A percentile compares a stretch with the other conserved stretches of the same genome.
phyloP scores from a whole-genome alignment of 495 filamentous ascomycete genomes.

The Penicillium pulvis region DNA sequence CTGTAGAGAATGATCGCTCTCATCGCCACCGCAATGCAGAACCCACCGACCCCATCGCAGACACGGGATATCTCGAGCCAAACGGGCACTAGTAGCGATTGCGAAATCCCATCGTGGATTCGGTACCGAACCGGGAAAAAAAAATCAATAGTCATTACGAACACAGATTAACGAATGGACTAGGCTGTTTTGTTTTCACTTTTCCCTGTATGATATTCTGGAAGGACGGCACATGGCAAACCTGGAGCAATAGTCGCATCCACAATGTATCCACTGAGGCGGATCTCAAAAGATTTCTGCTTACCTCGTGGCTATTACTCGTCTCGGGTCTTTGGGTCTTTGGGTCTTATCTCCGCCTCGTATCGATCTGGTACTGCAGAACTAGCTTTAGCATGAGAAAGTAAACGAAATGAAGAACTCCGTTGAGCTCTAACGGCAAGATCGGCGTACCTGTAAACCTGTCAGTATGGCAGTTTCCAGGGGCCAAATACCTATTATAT shows the following conservation, averaged over 20 bases:
- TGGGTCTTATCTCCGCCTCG: conserved; percentile 15
- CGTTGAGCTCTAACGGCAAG: background rate
- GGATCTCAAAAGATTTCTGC: conserved; percentile 24
- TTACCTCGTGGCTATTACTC: conserved; percentile 16
- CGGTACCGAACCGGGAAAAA: background rate
- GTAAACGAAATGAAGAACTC: background rate
- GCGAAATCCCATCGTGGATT: conserved; percentile 4
- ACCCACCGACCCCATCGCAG: conserved; percentile 5
- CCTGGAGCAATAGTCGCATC: conserved; percentile 26
- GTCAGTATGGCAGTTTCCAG: no score
- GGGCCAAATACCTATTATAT: no score
- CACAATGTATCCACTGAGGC: conserved; percentile 21
- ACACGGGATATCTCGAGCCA: conserved; percentile 10
- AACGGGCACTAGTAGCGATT: conserved; percentile 9
- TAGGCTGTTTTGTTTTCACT: background rate
- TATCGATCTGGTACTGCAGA: conserved; percentile 10
- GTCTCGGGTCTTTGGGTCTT: conserved; percentile 16
- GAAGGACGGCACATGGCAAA: conserved; percentile 15
- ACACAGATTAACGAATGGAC: background rate
- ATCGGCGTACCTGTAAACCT: background rate
- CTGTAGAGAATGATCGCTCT: conserved; percentile 1
- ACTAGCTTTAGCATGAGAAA: background rate
- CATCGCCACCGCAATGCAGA: conserved; percentile 8
- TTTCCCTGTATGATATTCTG: conserved; percentile 13
- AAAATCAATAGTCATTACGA: background rate